Base-by-base conservation (phyloP, 2,329 filamentous ascomycete species). In the Cucurbitaria berberidis region DNA sequence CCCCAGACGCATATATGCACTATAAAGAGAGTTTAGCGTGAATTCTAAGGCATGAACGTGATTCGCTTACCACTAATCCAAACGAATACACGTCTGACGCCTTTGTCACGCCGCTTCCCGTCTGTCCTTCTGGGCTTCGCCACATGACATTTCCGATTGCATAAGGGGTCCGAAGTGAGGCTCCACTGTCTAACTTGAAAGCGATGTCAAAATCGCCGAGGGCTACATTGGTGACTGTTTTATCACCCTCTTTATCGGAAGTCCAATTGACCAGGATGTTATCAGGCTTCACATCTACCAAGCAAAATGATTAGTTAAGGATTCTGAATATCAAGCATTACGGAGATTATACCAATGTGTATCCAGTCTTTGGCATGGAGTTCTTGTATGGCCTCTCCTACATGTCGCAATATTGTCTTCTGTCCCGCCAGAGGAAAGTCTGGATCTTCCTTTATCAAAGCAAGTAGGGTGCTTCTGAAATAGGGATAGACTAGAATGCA, bases 231-330 rank as follows among this genome's bases (percentile, higher is more conserved):
- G 60, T 75, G 51, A 76, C 64, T 53, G 47, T 63, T 58, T 71
- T 66, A 26, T 58, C 69, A 47, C 69, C 68, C 29, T 74, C 58
- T 49, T 65, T 51, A 48, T 76, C 69, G 51, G 48, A 53, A 44
- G 58, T 70, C 67, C 67, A 77, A 53, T 76, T 67, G 18, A 76
- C 50, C 9, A 77, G 58, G 43, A 77, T 69, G 50, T 77, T 76
- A 45, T 77, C 70, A 19, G 71, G 73, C 57, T 77, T 76, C n/a
- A 77, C 59, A 66, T 77, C 75, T 76, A 50, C n/a, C n/a, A n/a
- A n/a, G n/a, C n/a, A n/a, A n/a, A n/a, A n/a, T n/a, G n/a, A n/a
- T n/a, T n/a, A n/a, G n/a, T n/a, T n/a, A n/a, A n/a, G n/a, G n/a
- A n/a, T n/a, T n/a, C n/a, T n/a, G n/a, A n/a, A n/a, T n/a, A n/a